Conservation (phyloP, 345 rosid genomes). For the Diplotaxis tenuifolia region DNA sequence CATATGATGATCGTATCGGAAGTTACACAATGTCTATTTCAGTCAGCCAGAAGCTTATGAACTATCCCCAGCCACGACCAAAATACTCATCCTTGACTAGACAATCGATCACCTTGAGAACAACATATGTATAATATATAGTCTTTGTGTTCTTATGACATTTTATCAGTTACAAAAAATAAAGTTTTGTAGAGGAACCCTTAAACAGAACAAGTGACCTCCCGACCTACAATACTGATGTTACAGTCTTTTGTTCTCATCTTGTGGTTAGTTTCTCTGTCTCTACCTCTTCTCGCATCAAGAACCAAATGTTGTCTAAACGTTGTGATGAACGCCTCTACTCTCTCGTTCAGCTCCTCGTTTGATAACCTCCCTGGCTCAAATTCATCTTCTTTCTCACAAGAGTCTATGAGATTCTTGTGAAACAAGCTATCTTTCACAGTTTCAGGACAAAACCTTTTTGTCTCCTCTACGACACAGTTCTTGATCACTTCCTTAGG, state of each 20-base stretch:
- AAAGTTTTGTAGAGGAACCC: not conserved
- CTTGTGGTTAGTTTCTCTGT: constrained; percentile 21
- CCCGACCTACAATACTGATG: constrained; percentile 19
- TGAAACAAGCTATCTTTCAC: not conserved
- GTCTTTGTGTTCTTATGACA: not conserved
- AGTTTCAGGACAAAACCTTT: constrained; percentile 20
- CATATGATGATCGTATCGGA: too few relatives aligned
- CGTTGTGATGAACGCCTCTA: constrained; percentile 73
- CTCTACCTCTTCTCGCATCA: constrained; percentile 57
- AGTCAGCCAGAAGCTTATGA: not conserved
- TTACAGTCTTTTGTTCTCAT: constrained; percentile 24
- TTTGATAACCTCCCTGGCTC: constrained; percentile 48
- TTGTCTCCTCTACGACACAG: constrained; percentile 24
- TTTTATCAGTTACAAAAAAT: not conserved
- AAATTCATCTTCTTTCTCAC: constrained; percentile 1
- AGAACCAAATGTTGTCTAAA: constrained; percentile 68
- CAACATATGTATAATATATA: not conserved
- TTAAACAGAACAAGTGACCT: constrained; percentile 29
- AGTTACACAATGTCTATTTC: not conserved
- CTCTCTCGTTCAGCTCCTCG: constrained; percentile 79
- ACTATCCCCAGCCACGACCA: not conserved
- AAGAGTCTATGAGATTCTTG: not conserved
- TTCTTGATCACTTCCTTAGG: constrained; percentile 23
- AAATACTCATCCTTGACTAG: not conserved
- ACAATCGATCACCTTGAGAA: not conserved